Evolutionary conservation across 2,329 filamentous ascomycete genomes (phyloP).

Genomic region (Fusarium proliferatum): DNA sequence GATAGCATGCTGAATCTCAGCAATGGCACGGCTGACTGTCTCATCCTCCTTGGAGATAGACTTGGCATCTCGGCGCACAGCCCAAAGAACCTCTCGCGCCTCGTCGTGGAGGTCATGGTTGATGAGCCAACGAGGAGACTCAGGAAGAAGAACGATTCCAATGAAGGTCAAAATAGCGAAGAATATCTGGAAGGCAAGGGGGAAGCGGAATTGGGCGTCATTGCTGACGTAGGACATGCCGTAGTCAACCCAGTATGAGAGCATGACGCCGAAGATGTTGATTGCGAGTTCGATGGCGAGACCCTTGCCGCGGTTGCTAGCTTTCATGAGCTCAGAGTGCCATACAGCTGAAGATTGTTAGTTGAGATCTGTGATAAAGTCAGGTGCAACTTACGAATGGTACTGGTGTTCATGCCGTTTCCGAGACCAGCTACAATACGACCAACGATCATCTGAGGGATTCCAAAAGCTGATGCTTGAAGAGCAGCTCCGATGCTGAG

Average conservation of each 20-base stretch:
- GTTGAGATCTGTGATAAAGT: not conserved
- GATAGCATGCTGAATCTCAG: constrained; percentile 54
- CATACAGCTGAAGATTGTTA: constrained; percentile 47
- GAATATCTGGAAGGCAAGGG: constrained; percentile 57
- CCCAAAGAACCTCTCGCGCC: constrained; percentile 50
- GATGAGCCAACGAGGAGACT: constrained; percentile 57
- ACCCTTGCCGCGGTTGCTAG: constrained; percentile 50
- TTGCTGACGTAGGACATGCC: constrained; percentile 51
- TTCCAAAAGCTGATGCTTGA: constrained; percentile 53
- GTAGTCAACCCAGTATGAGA: constrained; percentile 53
- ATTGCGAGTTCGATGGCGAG: constrained; percentile 49
- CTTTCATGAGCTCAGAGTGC: constrained; percentile 57
- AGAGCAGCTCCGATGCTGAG: constrained; percentile 57
- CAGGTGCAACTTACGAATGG: constrained; percentile 49
- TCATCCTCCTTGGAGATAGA: constrained; percentile 43
- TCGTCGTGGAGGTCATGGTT: constrained; percentile 56
- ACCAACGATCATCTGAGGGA: constrained; percentile 58
- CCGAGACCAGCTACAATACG: constrained; percentile 59
- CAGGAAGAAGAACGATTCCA: constrained; percentile 53
- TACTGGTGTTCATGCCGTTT: constrained; percentile 61
- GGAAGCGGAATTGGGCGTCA: constrained; percentile 57
- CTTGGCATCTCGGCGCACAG: constrained; percentile 45
- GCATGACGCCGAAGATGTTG: constrained; percentile 53
- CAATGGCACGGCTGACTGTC: constrained; percentile 44
- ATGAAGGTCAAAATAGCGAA: constrained; percentile 53